Percentiles rank a stretch among this genome's conserved stretches.
phyloP scores from a whole-genome alignment of 129 eudicot species.

The Lactuca sativa region DNA sequence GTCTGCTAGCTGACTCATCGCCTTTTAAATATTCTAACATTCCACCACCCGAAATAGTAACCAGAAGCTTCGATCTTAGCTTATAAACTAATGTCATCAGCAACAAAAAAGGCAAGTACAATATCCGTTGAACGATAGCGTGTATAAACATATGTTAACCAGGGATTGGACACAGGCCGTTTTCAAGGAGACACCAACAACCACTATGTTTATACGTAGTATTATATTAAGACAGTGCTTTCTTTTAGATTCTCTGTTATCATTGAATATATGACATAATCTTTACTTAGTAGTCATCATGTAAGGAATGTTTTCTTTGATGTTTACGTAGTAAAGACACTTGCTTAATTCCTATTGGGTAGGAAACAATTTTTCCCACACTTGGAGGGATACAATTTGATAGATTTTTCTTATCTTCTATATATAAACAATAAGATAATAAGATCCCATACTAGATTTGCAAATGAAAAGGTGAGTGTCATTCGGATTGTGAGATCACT shows the following conservation, averaged over 20 bases:
- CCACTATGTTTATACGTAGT: conserved; percentile 51
- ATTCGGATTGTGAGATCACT: conserved; percentile 45
- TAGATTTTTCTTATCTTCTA: conserved; percentile 17
- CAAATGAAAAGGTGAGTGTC: conserved; percentile 18
- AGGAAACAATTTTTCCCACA: conserved; percentile 12
- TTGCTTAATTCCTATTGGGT: conserved; percentile 17
- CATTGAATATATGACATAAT: conserved; percentile 30
- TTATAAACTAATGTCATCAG: conserved; percentile 12
- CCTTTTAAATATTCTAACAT: conserved; percentile 33
- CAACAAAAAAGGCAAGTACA: conserved; percentile 14
- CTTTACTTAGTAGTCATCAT: conserved; percentile 26
- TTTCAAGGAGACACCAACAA: conserved; percentile 55
- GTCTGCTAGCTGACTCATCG: conserved; percentile 50
- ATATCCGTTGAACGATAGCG: conserved; percentile 7
- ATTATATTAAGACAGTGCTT: conserved; percentile 28
- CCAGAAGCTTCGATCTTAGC: conserved; percentile 45
- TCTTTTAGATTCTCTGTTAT: conserved; percentile 40
- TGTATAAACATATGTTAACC: conserved; percentile 43
- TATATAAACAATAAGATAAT: conserved; percentile 8
- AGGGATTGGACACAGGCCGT: conserved; percentile 41
- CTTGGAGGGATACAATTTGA: conserved; percentile 26
- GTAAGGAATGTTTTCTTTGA: conserved; percentile 36
- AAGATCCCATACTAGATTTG: conserved; percentile 21
- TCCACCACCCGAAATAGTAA: conserved; percentile 46
- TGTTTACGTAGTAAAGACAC: conserved; percentile 32